Evolutionary conservation across 495 filamentous ascomycete genomes (phyloP).

Genomic region (Aspergillus taichungensis): DNA sequence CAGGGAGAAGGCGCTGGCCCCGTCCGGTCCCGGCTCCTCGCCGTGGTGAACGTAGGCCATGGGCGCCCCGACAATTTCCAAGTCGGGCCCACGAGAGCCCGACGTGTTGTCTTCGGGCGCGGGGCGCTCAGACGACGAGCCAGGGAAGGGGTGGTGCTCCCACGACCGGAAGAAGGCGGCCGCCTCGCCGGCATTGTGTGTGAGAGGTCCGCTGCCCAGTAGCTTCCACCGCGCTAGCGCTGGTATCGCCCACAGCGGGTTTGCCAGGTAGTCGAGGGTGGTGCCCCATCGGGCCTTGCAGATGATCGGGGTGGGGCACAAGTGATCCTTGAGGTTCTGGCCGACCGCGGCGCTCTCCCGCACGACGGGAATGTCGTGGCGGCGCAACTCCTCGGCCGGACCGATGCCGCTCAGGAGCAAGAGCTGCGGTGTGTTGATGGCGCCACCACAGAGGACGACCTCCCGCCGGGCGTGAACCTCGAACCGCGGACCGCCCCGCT

Average conservation of each 20-base stretch:
- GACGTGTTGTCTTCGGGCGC: constrained; percentile 7
- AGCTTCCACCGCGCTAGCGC: constrained; percentile 13
- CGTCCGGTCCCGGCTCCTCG: constrained; percentile 10
- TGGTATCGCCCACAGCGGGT: constrained; percentile 8
- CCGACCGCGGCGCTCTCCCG: constrained; percentile 9
- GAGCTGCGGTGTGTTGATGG: constrained; percentile 25
- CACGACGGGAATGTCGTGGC: constrained; percentile 9
- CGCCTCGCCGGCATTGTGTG: constrained; percentile 16
- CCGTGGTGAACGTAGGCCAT: constrained; percentile 17
- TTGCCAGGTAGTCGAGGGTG: constrained; percentile 16
- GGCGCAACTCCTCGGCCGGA: constrained; percentile 20
- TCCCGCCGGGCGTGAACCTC: constrained; percentile 21
- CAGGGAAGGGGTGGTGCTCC: constrained; percentile 1
- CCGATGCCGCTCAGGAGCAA: constrained; percentile 33
- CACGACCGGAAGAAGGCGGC: constrained; percentile 13
- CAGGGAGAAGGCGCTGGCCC: constrained; percentile 11
- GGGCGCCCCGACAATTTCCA: constrained; percentile 18
- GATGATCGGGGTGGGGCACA: constrained; percentile 12
- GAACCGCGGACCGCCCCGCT: constrained; percentile 10
- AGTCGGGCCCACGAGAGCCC: constrained; percentile 6
- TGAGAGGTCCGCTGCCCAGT: constrained; percentile 11
- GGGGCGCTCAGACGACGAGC: neutral
- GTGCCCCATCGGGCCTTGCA: constrained; percentile 13
- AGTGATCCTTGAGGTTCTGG: constrained; percentile 13
- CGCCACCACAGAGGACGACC: constrained; percentile 25